phyloP scores from a whole-genome alignment of 1,284 basidiomycete species.

The Ustilago sp. region DNA sequence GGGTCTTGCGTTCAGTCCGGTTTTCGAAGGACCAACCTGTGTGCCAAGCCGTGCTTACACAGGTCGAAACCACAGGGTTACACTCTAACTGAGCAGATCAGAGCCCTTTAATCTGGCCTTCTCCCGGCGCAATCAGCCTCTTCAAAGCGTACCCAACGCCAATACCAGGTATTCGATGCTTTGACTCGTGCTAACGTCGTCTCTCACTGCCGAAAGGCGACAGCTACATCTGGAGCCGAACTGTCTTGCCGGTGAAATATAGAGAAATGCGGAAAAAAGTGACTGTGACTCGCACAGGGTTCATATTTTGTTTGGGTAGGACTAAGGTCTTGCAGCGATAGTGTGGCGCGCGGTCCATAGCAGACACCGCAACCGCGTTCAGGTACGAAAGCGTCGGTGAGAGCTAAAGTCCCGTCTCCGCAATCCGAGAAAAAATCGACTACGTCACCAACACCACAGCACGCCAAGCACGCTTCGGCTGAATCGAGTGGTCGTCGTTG shows the following conservation, averaged over 20 bases:
- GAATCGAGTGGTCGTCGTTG: background rate
- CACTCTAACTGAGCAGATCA: background rate
- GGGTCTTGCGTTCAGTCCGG: background rate
- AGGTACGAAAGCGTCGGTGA: background rate
- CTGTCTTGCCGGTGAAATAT: background rate
- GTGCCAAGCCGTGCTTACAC: background rate
- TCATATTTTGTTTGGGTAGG: background rate
- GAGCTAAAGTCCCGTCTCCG: constrained; percentile 2
- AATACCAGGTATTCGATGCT: background rate
- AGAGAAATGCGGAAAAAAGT: constrained; percentile 7
- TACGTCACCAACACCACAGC: background rate
- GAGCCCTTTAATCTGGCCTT: background rate
- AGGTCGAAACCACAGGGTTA: background rate
- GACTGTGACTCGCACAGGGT: background rate
- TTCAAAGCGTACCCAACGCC: too few species aligned
- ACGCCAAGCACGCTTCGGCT: constrained; percentile 2
- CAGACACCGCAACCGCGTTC: background rate
- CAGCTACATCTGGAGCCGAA: background rate
- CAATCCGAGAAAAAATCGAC: constrained; percentile 13
- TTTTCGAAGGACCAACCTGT: background rate
- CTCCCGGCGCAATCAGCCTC: background rate
- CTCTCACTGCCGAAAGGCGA: background rate
- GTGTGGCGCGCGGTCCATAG: background rate
- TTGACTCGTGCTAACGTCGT: background rate
- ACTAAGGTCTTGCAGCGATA: background rate